A percentile compares a stretch with the other conserved stretches of the same genome.
phyloP scores from a whole-genome alignment of 805 yeast species.

The Wickerhamiella parazyma region DNA sequence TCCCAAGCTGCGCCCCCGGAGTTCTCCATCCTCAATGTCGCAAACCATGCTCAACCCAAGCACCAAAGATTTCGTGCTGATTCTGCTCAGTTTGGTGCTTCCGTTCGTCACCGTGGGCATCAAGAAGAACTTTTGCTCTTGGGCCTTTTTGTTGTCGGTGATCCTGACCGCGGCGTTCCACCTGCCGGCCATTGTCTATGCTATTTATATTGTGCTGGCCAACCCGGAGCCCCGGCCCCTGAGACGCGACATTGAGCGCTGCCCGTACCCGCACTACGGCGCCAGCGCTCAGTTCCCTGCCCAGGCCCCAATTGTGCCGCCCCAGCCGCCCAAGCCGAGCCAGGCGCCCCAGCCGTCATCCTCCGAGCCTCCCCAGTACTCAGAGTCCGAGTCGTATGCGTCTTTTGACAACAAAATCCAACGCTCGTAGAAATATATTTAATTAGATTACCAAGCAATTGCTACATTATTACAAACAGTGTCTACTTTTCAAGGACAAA shows the following conservation, averaged over 20 bases:
- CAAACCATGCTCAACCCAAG: neutral
- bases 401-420: conserved; percentile 6
- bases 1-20: neutral
- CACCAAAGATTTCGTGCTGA: conserved; percentile 6
- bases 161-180: conserved; percentile 7
- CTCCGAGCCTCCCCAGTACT: conserved; percentile 1
- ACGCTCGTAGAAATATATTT: neutral
- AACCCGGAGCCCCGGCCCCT: conserved; percentile 3
- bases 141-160: conserved; percentile 4
- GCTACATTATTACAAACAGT: too few relatives aligned
- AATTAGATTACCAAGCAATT: neutral
- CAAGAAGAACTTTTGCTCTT: conserved; percentile 5
- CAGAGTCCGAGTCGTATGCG: neutral
- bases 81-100: conserved; percentile 5
- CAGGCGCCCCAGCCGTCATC: neutral
- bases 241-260: neutral
- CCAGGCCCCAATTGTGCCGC: conserved; percentile 1
- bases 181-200: conserved; percentile 9
- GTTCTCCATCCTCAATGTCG: conserved; percentile 1
- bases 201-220: conserved; percentile 8
- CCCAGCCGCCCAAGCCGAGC: neutral
- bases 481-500: too few relatives aligned
- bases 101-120: conserved; percentile 8
- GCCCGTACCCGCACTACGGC: neutral
- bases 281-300: neutral